A percentile compares a stretch with the other conserved stretches of the same genome.
Conservation (phyloP, 192 early-diverging fungal genomes). For the Paraglomus occultum region DNA sequence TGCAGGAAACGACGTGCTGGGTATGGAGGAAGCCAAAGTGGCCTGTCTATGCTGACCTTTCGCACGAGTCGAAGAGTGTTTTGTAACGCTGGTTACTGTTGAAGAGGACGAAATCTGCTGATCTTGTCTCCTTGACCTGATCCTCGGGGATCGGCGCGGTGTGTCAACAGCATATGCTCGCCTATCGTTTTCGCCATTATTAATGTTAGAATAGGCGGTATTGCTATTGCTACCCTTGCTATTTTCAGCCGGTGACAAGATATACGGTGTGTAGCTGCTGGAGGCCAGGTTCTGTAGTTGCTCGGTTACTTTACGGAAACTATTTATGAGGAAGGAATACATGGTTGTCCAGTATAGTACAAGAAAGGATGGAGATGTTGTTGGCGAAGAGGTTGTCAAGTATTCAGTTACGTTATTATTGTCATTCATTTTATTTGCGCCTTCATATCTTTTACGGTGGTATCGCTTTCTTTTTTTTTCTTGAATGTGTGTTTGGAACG, state of each 20-base stretch:
- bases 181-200: not conserved
- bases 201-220: not conserved
- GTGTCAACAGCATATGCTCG: not conserved
- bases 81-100: no score
- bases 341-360: constrained; percentile 27
- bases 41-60: constrained; percentile 4
- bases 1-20: constrained; percentile 9
- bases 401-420: constrained; percentile 14
- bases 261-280: constrained; percentile 1
- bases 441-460: no score
- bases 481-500: no score
- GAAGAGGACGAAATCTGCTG: constrained; percentile 19
- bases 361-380: constrained; percentile 20
- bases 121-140: constrained; percentile 20
- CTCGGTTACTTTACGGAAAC: constrained; percentile 18
- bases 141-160: constrained; percentile 17
- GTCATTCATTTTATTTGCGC: no score
- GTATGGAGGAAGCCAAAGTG: constrained; percentile 5
- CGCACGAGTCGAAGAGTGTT: not conserved
- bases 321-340: constrained; percentile 24
- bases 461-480: no score
- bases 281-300: constrained; percentile 4
- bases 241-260: not conserved
- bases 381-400: constrained; percentile 3
- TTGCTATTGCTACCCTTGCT: not conserved